Evolutionary conservation across 345 rosid species (phyloP), one percentile per base, ranked within the genome.

Genomic region (Lepidium didymum): DNA sequence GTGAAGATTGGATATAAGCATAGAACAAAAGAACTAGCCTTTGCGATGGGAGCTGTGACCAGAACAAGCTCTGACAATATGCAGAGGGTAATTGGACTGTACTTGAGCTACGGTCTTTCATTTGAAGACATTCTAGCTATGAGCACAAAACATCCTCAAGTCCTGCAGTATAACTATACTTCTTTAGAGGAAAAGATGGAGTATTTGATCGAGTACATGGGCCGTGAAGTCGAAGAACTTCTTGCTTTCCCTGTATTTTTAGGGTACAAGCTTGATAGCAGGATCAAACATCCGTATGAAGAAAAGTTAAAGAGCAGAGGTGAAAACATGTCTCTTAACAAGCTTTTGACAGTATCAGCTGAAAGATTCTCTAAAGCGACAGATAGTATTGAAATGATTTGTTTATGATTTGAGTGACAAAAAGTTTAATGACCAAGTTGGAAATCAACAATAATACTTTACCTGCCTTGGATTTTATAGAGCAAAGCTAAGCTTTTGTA

Each of bases 81-180:
- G 89, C 97, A 88, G 75, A 89, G 78, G 70, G 91, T 91, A 19
- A 80, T 88, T 25, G 87, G 67, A 13, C 68, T 88, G 43, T 91
- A 84, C 78, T 77, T 80, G 64, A 80, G 84, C 38, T 88, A 80
- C 5, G 80, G 90, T 11, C 82, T 88, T 27, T 85, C 87, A 10
- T 76, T 49, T n/a, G 72, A 57, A 46, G 93, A 88, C 64, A 80
- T 84, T 62, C 69, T 72, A 58, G 67, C 70, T 68, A 88, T 88
- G 96, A 83, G 94, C 82, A 87, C 81, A 78, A 89, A 84, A 80
- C 96, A 89, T 53, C 97, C 96, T 66, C 94, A 82, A 44, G 70
- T 87, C 50, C 72, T 91, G 72, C 92, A 87, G 77, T 91, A 85
- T 69, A 83, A 71, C 38, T 78, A 76, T 27, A 38, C 37, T 36